phyloP scores from a whole-genome alignment of 2,329 filamentous ascomycete genomes.

The Alternaria conjuncta region DNA sequence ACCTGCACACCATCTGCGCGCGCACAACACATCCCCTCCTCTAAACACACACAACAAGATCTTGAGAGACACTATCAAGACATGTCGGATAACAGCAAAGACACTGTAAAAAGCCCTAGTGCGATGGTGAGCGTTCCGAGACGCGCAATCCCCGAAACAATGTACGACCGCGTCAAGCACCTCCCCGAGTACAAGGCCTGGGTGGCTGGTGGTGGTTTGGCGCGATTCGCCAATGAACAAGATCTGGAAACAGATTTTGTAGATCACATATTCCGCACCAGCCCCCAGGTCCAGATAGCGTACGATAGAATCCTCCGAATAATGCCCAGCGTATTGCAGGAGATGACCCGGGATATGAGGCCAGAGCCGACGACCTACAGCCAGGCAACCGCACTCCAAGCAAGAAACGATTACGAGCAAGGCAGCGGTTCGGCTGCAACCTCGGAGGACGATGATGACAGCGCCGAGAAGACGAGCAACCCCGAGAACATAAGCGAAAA shows the following conservation, averaged over 20 bases:
- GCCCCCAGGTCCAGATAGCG: not conserved
- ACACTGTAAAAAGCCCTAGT: not conserved
- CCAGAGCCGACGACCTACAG: not conserved
- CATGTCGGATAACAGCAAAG: not conserved
- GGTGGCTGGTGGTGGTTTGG: not conserved
- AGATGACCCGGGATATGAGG: not conserved
- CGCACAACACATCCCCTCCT: not conserved
- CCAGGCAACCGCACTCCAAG: not conserved
- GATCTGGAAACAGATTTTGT: not conserved
- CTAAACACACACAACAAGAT: not conserved
- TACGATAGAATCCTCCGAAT: not conserved
- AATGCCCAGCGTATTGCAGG: not conserved
- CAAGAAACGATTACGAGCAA: not conserved
- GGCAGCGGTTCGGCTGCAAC: not conserved
- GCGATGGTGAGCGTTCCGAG: not conserved
- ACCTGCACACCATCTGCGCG: not conserved
- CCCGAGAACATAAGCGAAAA: not conserved
- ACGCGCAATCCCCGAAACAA: not conserved
- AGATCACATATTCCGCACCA: not conserved
- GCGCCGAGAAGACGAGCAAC: not conserved
- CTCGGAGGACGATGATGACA: not conserved
- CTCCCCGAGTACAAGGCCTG: not conserved
- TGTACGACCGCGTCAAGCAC: not conserved
- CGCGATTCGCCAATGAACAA: not conserved
- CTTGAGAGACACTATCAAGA: not conserved